Evolutionary conservation across 306 rosid genomes (phyloP), one percentile per base, ranked within the genome.

Genomic region (Lathyrus oleraceus): DNA sequence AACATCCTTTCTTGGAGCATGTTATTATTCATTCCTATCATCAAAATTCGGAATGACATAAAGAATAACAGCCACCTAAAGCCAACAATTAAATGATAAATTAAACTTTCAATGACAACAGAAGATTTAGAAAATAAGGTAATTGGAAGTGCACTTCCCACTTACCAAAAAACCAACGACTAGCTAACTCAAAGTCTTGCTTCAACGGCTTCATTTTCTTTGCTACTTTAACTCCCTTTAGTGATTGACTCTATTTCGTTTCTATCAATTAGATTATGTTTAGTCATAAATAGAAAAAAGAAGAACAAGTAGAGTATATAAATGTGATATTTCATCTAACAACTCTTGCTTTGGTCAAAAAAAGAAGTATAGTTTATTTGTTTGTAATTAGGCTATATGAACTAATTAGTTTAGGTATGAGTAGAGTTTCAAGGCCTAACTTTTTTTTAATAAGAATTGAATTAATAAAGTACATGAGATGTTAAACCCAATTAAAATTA

Each of bases 141-240:
- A 11, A 71, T 45, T 56, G 56, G 42, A 58, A 58, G 40, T 14
- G 42, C 13, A 58, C 17, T 61, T 47, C 21, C 45, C 59, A 42
- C 57, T 15, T 53, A 52, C 4, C 32, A 10, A 20, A 53, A 53
- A 53, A 12, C 32, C 60, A 20, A 52, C 13, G 15, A 27, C 42
- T 35, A 35, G 12, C 59, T 35, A 35, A 19, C 59, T 10, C 38
- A 66, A 74, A 44, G 56, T 57, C 13, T 58, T 39, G 36, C 47
- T 59, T 38, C 5, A 75, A 12, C 23, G 40, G 35, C 38, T 14
- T n/a, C 23, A 61, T 5, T 69, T n/a, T 63, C 60, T 43, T 70
- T 70, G 72, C 23, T 20, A 32, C 71, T 70, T 62, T 70, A 70
- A 21, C 74, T 76, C 63, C 60, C 67, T 13, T 13, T 10, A 21